These are phyloP conservation scores for Cutaneotrichosporon sp. DNA, from an alignment of 1,284 basidiomycete species.

Conservation along the genomic window DNA sequence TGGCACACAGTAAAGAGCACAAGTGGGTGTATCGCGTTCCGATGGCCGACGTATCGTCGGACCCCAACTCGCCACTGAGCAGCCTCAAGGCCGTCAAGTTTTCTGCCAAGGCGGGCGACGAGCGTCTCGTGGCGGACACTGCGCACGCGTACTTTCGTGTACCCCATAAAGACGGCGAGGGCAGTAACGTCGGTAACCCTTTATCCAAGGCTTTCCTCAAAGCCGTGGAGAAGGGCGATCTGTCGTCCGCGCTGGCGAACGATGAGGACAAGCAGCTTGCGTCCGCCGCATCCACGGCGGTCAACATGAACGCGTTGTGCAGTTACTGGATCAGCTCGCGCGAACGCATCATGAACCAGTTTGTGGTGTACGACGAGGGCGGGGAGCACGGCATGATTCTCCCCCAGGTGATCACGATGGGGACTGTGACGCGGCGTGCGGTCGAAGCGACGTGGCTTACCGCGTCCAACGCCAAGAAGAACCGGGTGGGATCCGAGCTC, in stretches of 20 bases:
- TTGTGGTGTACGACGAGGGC: conserved; percentile 76
- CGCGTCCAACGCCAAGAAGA: conserved; percentile 95
- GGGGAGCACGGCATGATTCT: conserved; percentile 76
- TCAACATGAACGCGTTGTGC: conserved; percentile 91
- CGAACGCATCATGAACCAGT: conserved; percentile 87
- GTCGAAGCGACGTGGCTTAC: conserved; percentile 99
- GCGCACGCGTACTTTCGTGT: conserved; percentile 70
- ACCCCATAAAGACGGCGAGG: conserved; percentile 92
- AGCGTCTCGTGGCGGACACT: conserved; percentile 19
- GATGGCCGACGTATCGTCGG: conserved; percentile 51
- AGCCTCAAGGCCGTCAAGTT: conserved; percentile 19
- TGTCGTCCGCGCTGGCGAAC: conserved; percentile 53
- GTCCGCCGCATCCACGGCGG: conserved; percentile 71
- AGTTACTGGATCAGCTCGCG: conserved; percentile 96
- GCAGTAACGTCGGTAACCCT: conserved; percentile 88
- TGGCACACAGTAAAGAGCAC: conserved; percentile 79
- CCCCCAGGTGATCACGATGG: conserved; percentile 97
- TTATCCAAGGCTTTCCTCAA: conserved; percentile 85
- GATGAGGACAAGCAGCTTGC: conserved; percentile 51
- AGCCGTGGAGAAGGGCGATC: conserved; percentile 75
- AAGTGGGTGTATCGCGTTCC: conserved; percentile 88
- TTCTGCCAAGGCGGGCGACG: conserved; percentile 17
- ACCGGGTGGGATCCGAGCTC: conserved; percentile 93
- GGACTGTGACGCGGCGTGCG: conserved; percentile 92
- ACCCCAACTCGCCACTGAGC: conserved; percentile 55